phyloP scores from a whole-genome alignment of 768 basidiomycete species.

The Hemileccinum rubropunctum region DNA sequence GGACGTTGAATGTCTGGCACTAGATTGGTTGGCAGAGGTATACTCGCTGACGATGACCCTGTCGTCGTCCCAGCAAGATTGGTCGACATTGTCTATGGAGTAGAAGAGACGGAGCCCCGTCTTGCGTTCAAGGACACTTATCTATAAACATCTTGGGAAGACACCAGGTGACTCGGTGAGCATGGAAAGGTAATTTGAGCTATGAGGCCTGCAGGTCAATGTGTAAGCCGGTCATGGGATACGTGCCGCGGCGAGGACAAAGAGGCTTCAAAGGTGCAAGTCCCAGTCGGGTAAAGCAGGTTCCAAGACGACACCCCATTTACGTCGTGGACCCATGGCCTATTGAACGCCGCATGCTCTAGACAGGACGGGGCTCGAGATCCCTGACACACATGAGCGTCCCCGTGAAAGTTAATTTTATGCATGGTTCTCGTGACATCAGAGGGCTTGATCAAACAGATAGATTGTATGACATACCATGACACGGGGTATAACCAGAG shows the following conservation, averaged over 20 bases:
- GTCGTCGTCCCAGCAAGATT: background rate
- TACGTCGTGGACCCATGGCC: background rate
- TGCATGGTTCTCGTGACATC: too few species aligned
- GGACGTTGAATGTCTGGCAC: background rate
- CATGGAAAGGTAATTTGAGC: background rate
- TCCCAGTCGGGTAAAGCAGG: background rate
- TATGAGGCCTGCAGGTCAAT: too few species aligned
- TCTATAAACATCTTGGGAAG: conserved; percentile 5
- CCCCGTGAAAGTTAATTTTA: background rate
- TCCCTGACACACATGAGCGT: background rate
- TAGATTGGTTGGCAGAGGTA: background rate
- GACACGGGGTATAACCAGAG: too few species aligned
- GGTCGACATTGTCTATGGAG: conserved; percentile 1
- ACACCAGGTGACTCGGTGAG: background rate
- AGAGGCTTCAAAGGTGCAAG: background rate
- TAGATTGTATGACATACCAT: too few species aligned
- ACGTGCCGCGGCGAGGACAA: background rate
- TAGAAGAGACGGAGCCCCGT: conserved; percentile 2
- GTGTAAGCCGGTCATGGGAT: conserved; percentile 6
- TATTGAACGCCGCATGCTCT: background rate
- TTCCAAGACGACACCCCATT: background rate
- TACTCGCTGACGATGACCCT: background rate
- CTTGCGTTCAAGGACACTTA: background rate
- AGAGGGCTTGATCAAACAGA: too few species aligned
- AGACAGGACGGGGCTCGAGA: background rate